Evolutionary conservation across 192 early-diverging fungal genomes (phyloP), one percentile per base, ranked within the genome.

Genomic region (Backusella luteola): DNA sequence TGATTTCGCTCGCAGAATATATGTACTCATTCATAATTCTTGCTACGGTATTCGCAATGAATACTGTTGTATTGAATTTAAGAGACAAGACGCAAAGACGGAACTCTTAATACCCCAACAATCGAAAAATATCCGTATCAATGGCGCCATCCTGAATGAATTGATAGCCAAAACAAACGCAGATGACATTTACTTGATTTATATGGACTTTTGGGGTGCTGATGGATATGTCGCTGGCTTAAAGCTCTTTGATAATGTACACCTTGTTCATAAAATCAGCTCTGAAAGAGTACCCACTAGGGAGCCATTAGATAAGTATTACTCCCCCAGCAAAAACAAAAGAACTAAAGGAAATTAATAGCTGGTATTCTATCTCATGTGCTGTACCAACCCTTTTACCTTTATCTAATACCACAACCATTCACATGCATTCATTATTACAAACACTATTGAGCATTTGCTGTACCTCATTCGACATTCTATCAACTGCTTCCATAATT

Each of bases 401-500:
- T 70, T 70, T 70, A 70, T 70, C 69, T 70, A 29, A 70, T 70
- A 70, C 69, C 69, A 70, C 69, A 70, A 70, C 23, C 21, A 70
- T 46, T 39, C 69, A 70, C 46, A 70, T 46, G 41, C 23, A 70
- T 70, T 42, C 69, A 44, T 42, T 70, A 26, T 70, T 70, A 70
- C 3, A 70, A 46, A 70, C 23, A 46, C 32, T 32, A 2, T 1
- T 32, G 32, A 32, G 32, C 1, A 32, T 32, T 32, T 32, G 2
- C 32, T 32, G 32, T 32, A 32, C 2, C 3, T 32, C 32, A 32
- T 32, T 32, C 32, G 3, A 32, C 0, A 32, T 32, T 32, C 32
- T 32, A 32, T 32, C 32, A 32, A 32, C 32, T 32, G 32, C 2
- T 32, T 32, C 32, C 32, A 32, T 32, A 32, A 32, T 32, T 32